phyloP scores from a whole-genome alignment of 1,284 basidiomycete genomes.

The Sporisorium reilianum region DNA sequence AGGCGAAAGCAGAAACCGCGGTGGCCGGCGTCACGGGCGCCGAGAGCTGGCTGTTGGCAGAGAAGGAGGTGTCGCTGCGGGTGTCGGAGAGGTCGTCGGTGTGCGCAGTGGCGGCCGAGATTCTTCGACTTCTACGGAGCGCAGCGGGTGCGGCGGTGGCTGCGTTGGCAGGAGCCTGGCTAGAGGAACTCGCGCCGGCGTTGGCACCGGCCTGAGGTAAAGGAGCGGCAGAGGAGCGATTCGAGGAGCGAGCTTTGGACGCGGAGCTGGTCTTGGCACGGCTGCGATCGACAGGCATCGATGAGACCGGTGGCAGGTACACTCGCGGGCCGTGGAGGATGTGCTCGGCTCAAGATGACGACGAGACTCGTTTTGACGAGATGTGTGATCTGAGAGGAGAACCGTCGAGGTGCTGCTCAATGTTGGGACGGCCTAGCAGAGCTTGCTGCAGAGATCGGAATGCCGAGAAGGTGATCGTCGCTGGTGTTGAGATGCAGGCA shows the following conservation, averaged over 20 bases:
- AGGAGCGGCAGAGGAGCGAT: conserved; percentile 6
- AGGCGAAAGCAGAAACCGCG: conserved; percentile 23
- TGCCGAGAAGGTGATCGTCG: neutral
- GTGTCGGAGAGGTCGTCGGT: conserved; percentile 34
- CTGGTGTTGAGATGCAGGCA: conserved; percentile 3
- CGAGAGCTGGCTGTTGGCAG: conserved; percentile 19
- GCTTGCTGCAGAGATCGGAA: neutral
- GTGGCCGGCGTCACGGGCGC: conserved; percentile 41
- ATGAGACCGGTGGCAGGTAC: conserved; percentile 11
- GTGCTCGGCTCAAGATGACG: conserved; percentile 6
- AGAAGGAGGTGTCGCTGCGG: conserved; percentile 32
- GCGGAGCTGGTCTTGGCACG: conserved; percentile 37
- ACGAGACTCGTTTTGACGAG: too few relatives aligned
- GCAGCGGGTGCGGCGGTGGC: conserved; percentile 3
- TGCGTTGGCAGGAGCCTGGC: neutral
- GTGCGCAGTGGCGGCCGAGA: conserved; percentile 23
- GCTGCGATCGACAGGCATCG: conserved; percentile 46
- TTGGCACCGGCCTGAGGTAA: neutral
- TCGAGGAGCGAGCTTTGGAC: conserved; percentile 37
- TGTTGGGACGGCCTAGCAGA: neutral
- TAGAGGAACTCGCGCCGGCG: conserved; percentile 2
- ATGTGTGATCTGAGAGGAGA: neutral
- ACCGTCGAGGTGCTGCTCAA: neutral
- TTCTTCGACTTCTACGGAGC: conserved; percentile 28
- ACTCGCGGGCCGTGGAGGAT: neutral